Conservation (phyloP, 2,329 filamentous ascomycete genomes). For the Neoscytalidium dimidiatum region DNA sequence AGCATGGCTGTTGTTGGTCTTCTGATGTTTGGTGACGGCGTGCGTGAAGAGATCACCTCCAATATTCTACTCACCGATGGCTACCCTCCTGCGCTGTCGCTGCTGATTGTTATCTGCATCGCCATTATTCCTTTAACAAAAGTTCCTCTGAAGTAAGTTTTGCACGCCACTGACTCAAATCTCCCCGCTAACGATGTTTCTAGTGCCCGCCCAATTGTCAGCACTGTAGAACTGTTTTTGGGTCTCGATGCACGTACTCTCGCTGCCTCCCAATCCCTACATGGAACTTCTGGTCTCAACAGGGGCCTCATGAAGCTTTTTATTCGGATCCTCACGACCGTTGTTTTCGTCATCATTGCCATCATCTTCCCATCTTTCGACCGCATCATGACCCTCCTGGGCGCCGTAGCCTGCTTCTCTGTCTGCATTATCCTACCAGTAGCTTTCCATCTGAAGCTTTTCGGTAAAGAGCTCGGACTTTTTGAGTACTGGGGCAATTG, state of each 20-base stretch:
- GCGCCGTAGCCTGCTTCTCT: constrained; percentile 85
- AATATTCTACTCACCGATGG: constrained; percentile 77
- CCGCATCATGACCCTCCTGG: constrained; percentile 87
- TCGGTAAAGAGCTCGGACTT: constrained; percentile 67
- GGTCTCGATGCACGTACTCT: constrained; percentile 66
- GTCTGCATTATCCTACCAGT: constrained; percentile 92
- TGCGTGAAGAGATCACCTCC: constrained; percentile 84
- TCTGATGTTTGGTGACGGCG: constrained; percentile 92
- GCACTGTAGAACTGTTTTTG: constrained; percentile 77
- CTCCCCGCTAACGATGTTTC: constrained; percentile 36
- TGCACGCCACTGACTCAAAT: not conserved
- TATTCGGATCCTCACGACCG: constrained; percentile 66
- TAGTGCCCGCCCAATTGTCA: constrained; percentile 82
- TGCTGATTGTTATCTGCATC: constrained; percentile 82
- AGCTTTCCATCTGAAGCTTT: constrained; percentile 88
- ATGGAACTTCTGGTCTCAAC: constrained; percentile 58
- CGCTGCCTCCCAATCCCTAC: constrained; percentile 49
- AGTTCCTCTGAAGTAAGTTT: constrained; percentile 64
- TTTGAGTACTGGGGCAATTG: constrained; percentile 69
- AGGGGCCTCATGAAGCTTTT: constrained; percentile 60
- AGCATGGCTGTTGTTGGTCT: constrained; percentile 81
- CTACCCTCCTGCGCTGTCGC: constrained; percentile 73
- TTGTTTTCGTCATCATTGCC: constrained; percentile 76
- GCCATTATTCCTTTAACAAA: constrained; percentile 94
- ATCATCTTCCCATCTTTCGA: constrained; percentile 78